A percentile compares a stretch with the other conserved stretches of the same genome.
Evolutionary conservation across 2,329 filamentous ascomycete genomes (phyloP).

Genomic region (Phaeophleospora eucalypticola): DNA sequence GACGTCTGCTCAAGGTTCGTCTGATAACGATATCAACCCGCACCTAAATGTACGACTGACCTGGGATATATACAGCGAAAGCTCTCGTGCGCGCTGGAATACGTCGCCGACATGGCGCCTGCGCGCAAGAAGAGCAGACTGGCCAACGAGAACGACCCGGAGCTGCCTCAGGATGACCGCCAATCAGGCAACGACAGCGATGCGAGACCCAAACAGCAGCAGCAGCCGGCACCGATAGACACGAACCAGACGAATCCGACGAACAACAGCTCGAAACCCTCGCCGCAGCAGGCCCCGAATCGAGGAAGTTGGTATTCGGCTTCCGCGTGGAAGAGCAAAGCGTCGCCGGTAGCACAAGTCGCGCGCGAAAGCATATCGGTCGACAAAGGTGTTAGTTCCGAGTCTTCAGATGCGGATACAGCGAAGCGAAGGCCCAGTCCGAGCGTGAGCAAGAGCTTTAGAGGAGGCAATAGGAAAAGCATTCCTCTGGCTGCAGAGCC

Average conservation of each 20-base stretch:
- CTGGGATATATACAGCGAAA: background rate
- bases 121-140: slow-evolving; percentile 26
- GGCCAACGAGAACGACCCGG: slow-evolving; percentile 16
- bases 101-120: slow-evolving; percentile 16
- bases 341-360: slow-evolving; percentile 44
- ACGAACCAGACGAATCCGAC: background rate
- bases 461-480: slow-evolving; percentile 43
- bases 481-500: slow-evolving; percentile 42
- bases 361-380: slow-evolving; percentile 45
- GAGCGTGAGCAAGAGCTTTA: slow-evolving; percentile 38
- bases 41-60: background rate
- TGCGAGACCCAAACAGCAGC: background rate
- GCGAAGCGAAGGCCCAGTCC: slow-evolving; percentile 26
- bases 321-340: slow-evolving; percentile 40
- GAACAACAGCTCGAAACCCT: background rate
- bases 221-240: slow-evolving; percentile 1
- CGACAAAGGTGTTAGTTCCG: slow-evolving; percentile 41
- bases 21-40: background rate
- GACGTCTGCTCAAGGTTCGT: slow-evolving; percentile 4
- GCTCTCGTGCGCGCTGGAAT: background rate
- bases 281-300: slow-evolving; percentile 4
- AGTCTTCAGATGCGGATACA: slow-evolving; percentile 32
- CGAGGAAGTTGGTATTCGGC: slow-evolving; percentile 43
- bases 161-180: slow-evolving; percentile 5
- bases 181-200: background rate